A percentile compares a stretch with the other conserved stretches of the same genome.
phyloP scores from a whole-genome alignment of 768 basidiomycete genomes.

The Clitopilus passeckerianus region DNA sequence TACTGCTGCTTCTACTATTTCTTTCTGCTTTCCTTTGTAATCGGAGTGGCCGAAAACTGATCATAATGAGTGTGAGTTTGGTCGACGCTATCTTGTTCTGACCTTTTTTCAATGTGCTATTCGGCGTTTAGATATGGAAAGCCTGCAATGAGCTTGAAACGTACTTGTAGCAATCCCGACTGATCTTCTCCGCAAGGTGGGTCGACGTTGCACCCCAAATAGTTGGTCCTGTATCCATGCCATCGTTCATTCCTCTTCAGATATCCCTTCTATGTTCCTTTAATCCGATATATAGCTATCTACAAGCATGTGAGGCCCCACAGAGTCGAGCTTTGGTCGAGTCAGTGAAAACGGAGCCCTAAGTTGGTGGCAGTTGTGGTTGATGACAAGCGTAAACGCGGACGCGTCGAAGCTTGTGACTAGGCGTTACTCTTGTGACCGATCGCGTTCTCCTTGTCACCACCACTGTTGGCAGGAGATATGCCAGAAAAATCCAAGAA shows the following conservation, averaged over 20 bases:
- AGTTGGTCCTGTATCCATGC: neutral
- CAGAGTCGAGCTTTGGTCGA: no score
- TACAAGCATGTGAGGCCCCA: no score
- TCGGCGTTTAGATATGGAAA: neutral
- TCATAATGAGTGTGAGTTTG: neutral
- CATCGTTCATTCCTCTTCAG: neutral
- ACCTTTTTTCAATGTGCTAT: conserved; percentile 13
- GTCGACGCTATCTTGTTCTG: neutral
- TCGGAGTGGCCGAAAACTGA: conserved; percentile 64
- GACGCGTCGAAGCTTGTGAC: neutral
- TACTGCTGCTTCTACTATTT: conserved; percentile 69
- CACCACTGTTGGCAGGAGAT: neutral
- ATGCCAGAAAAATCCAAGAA: neutral
- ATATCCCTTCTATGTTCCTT: neutral
- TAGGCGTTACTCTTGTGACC: neutral
- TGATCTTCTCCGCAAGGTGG: neutral
- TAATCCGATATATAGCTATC: no score
- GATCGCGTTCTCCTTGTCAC: conserved; percentile 1
- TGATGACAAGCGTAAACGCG: neutral
- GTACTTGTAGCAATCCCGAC: neutral
- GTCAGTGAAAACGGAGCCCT: no score
- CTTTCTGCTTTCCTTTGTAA: conserved; percentile 76
- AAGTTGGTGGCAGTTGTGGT: neutral
- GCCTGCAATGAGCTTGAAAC: neutral
- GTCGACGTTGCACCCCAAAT: neutral